Evolutionary conservation across 352 stramenopile genomes (phyloP), one percentile per base, ranked within the genome.

Genomic region (Phytophthora podocarpi): DNA sequence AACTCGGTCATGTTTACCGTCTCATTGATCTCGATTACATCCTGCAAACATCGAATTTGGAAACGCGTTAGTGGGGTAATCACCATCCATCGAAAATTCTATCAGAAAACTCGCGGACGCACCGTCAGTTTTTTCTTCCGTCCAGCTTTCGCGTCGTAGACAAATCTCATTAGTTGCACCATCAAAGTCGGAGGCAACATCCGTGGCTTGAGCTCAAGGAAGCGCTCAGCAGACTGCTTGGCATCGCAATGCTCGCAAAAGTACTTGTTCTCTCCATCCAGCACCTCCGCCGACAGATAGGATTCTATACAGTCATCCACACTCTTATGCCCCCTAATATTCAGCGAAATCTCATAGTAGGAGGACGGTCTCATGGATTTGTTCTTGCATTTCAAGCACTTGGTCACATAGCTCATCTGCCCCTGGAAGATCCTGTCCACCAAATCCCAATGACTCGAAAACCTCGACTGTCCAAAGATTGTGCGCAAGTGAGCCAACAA

Each of bases 221-320:
- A 89, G 7, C 89, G 80, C 58, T 91, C 76, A 0, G 87, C 89
- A 39, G 79, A 74, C 42, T 95, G 78, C 54, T 97, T 97, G 2
- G 73, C 66, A 11, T 78, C 58, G 60, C 89, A 97, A 28, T 78
- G 39, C 11, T 88, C 78, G 49, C 89, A 97, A 53, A 89, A 91
- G 52, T 96, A 97, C 56, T 92, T 85, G 72, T 97, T 95, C 40
- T 96, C 85, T 20, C 81, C 87, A 3, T 95, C 82, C 21, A 97
- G 71, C 26, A 90, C 49, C 51, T 97, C 89, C 0, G 78, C 62
- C 4, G 80, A 80, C 31, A 93, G 49, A 55, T 95, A 95, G 27
- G 82, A 87, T 59, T 73, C 64, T 31, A 92, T 77, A 37, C 82
- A 93, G 41, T 87, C 68, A 13, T 89, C 68, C 26, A 97, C 69